phyloP scores from a whole-genome alignment of 768 basidiomycete genomes.

The Sporobolomyces roseus region DNA sequence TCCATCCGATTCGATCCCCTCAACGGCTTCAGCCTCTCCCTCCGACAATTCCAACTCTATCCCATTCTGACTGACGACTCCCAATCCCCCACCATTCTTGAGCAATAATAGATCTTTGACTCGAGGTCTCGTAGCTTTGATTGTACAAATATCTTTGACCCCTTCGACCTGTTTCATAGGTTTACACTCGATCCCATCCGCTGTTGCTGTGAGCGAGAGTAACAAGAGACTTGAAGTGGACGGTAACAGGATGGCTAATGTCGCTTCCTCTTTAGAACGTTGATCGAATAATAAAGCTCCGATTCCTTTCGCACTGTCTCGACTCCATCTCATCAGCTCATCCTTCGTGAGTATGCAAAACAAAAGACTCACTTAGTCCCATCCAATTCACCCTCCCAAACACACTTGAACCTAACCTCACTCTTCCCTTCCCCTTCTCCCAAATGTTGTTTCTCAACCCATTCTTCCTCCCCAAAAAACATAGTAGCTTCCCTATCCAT shows the following conservation, averaged over 20 bases:
- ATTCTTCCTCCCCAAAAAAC: conserved; percentile 19
- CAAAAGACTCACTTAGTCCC: background rate
- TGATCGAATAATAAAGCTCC: conserved; percentile 46
- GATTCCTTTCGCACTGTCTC: background rate
- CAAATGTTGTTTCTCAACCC: background rate
- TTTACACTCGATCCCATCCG: conserved; percentile 19
- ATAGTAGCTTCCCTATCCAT: conserved; percentile 20
- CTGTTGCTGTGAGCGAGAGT: conserved; percentile 49
- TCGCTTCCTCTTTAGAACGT: conserved; percentile 63
- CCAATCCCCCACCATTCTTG: conserved; percentile 54
- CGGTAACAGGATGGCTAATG: conserved; percentile 56
- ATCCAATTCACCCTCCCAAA: conserved; percentile 46
- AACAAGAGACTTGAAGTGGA: conserved; percentile 56
- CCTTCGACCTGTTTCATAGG: conserved; percentile 47
- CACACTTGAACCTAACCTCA: conserved; percentile 24
- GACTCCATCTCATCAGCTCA: no score
- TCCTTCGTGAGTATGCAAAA: no score
- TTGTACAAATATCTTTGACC: conserved; percentile 56
- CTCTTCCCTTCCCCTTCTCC: conserved; percentile 15
- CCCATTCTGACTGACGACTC: background rate
- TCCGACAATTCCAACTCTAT: background rate
- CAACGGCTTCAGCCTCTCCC: background rate
- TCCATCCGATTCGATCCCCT: background rate
- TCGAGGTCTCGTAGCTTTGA: conserved; percentile 56
- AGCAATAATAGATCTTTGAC: conserved; percentile 69